Evolutionary conservation across 345 rosid species (phyloP).

Genomic region (Corchorus capsularis): DNA sequence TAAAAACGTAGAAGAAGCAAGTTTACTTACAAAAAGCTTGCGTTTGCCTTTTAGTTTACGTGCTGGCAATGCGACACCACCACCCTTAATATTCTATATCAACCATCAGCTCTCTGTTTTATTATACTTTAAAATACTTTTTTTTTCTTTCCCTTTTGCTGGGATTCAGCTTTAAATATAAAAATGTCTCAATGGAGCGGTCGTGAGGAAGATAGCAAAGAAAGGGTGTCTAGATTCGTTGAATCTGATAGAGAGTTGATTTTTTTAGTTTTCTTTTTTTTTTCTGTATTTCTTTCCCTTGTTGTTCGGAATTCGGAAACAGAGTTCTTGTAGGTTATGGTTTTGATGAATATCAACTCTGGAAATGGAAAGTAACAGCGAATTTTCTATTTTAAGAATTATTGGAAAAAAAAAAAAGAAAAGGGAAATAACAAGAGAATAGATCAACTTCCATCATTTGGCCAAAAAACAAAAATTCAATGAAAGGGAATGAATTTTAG

Average conservation of each 20-base stretch:
- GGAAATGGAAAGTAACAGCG: too few species aligned
- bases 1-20: too few species aligned
- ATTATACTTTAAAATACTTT: background rate
- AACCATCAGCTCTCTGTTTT: background rate
- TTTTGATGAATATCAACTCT: too few species aligned
- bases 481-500: too few species aligned
- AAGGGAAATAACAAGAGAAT: too few species aligned
- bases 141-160: background rate
- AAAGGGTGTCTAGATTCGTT: constrained; percentile 13
- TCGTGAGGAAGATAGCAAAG: background rate
- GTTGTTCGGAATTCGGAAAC: background rate
- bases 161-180: background rate
- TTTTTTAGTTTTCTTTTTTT: background rate
- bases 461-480: too few species aligned
- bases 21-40: constrained; percentile 10
- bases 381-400: too few species aligned
- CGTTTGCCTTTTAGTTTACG: too few species aligned
- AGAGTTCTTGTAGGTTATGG: too few species aligned
- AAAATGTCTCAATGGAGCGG: background rate
- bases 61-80: background rate
- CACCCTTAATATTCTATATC: background rate
- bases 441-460: too few species aligned
- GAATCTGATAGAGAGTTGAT: constrained; percentile 1
- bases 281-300: background rate
- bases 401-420: too few species aligned